These are phyloP conservation scores for Edaphochlamys debaryana DNA, from an alignment of 139 green algal genomes.

Conservation along the genomic window DNA sequence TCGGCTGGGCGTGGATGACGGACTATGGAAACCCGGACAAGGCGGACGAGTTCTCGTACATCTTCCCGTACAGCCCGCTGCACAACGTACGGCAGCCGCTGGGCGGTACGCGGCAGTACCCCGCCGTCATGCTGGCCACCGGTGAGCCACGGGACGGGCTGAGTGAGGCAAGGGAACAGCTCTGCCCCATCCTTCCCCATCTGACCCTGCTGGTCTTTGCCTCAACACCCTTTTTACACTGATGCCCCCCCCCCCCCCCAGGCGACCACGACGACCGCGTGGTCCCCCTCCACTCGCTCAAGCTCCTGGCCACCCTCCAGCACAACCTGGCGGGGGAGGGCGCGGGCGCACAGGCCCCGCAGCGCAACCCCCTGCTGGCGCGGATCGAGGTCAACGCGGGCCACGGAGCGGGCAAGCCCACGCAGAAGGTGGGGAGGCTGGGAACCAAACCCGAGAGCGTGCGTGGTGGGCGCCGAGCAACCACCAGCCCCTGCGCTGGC, in stretches of 20 bases:
- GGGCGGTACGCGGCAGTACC: conserved; percentile 73
- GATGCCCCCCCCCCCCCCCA: conserved; percentile 17
- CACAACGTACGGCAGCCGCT: conserved; percentile 89
- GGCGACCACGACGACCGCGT: conserved; percentile 89
- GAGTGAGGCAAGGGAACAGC: too few species aligned
- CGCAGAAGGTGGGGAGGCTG: conserved; percentile 66
- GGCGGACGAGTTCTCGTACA: conserved; percentile 65
- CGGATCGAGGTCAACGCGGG: conserved; percentile 80
- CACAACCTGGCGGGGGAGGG: conserved; percentile 61
- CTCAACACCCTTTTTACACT: too few species aligned
- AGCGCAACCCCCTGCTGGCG: conserved; percentile 90
- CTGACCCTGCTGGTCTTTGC: too few species aligned
- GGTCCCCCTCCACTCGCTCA: conserved; percentile 89
- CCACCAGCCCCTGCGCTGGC: too few species aligned
- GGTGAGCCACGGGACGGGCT: conserved; percentile 58
- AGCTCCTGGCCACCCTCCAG: conserved; percentile 86
- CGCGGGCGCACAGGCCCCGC: conserved; percentile 25
- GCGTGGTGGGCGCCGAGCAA: too few species aligned
- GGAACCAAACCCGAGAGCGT: too few species aligned
- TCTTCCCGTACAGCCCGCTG: conserved; percentile 85
- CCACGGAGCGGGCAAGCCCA: conserved; percentile 93
- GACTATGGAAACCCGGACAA: conserved; percentile 89
- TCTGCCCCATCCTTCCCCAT: too few species aligned
- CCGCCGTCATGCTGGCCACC: conserved; percentile 86
- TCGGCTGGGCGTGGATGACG: conserved; percentile 85